Conservation (phyloP, 768 basidiomycete genomes). For the Austroboletus eburneus region DNA sequence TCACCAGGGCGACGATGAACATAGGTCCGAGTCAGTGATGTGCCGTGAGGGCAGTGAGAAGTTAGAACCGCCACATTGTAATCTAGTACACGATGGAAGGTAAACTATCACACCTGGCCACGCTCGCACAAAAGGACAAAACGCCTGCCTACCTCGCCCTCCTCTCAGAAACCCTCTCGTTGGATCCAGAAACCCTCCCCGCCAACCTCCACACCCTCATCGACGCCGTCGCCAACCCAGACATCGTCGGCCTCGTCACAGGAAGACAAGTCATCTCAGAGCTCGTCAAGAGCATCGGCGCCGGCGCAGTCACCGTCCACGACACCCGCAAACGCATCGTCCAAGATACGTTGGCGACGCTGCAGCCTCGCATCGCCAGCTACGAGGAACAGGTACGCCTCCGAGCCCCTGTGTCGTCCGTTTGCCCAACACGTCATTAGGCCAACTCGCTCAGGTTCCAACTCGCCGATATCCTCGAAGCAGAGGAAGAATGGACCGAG, state of each 20-base stretch:
- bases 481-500: conserved; percentile 90
- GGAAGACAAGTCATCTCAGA: conserved; percentile 85
- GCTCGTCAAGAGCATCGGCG: conserved; percentile 65
- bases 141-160: conserved; percentile 68
- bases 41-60: conserved; percentile 6
- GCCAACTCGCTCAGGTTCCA: conserved; percentile 80
- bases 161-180: conserved; percentile 63
- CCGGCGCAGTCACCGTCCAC: conserved; percentile 48
- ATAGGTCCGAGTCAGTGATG: background rate
- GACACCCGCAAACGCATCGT: conserved; percentile 70
- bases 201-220: conserved; percentile 67
- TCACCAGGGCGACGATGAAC: conserved; percentile 29
- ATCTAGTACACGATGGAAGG: conserved; percentile 67
- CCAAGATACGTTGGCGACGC: conserved; percentile 62
- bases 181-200: conserved; percentile 43
- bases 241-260: conserved; percentile 78
- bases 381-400: conserved; percentile 91
- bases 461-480: conserved; percentile 85
- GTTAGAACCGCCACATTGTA: too few species aligned
- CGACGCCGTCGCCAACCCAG: conserved; percentile 79
- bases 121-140: conserved; percentile 81
- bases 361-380: conserved; percentile 79
- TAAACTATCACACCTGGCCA: conserved; percentile 57
- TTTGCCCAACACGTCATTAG: conserved; percentile 37
- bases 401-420: background rate